Base-by-base conservation (phyloP, 148 eudicot species). In the Linanthus parryae region DNA sequence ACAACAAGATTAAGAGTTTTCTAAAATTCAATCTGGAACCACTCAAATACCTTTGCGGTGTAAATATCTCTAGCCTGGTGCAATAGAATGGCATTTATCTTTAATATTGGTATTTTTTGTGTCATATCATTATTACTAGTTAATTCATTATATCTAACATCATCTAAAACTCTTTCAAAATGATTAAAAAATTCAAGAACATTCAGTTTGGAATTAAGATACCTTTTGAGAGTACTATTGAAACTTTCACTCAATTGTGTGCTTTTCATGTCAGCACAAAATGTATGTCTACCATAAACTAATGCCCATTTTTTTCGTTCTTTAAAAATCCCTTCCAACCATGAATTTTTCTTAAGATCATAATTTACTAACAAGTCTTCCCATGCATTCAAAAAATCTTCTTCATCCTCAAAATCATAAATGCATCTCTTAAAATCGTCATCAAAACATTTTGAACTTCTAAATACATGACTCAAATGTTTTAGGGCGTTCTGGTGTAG, bases 261-360 rank as follows among this genome's bases (percentile, higher is more conserved):
- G 39, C 40, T 10, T 33, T 12, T 16, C 29, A 15, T 31, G 42
- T 51, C 65, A 28, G 51, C 25, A 42, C 50, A 61, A 50, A 17
- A 61, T 21, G 33, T 51, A 26, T 61, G 50, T 61, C 17, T 28
- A 14, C 57, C 57, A 31, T 61, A 61, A 2, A 61, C 48, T 6
- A 52, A 20, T 13, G 65, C 65, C 65, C 65, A 61, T 17, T 61
- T 61, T 27, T 61, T 57, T 31, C 41, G 50, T 49, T 51, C 65
- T 22, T 49, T 40, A 12, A 50, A 61, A 34, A 53, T 61, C 54
- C 55, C 40, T 17, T 25, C 38, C n/a, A 61, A 33, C 65, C 65
- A 61, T 10, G 30, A 56, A 51, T 61, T 61, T 19, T 61, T 19
- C 24, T 51, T 42, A 41, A 61, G 65, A 25, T 12, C 21, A 35